Base-by-base conservation (phyloP, 2,329 filamentous ascomycete species). In the Calonectria naviculata region DNA sequence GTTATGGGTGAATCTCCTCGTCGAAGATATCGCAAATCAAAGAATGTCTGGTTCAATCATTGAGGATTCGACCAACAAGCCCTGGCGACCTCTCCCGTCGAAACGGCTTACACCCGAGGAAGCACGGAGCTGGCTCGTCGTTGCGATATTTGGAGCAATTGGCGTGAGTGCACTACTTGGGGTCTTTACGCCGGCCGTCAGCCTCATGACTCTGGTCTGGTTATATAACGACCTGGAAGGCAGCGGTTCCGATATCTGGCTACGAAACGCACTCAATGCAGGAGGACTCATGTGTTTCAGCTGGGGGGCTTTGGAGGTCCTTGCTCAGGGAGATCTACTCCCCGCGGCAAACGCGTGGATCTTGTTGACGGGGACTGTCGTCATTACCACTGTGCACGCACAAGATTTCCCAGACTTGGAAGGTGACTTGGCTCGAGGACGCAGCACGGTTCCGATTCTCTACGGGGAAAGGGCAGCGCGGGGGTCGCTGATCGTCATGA, bases 211-310 rank as follows among this genome's bases (percentile, higher is more conserved):
- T 1, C 44, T 81, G 5, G 47, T 79, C 24, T 81, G 79, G 78
- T 69, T 79, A 71, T 81, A 81, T 68, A 81, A 81, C 58, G 79
- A 81, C 31, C 74, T 81, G 1, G 76, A 78, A 21, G 79, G 78
- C 26, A 74, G 74, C 36, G 73, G 76, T 44, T 72, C 70, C 8
- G 67, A 72, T 29, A 44, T 61, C 38, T 72, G 71, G 73, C 71
- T 77, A 56, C 76, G 80, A 3, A 81, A 80, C 56, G 54, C 66
- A 5, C 71, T 81, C 41, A 81, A 80, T 62, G 79, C 76, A 5
- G 76, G 65, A 6, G 80, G 78, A 0, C 69, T 80, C 8, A 74
- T 78, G 68, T 78, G 77, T 54, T 81, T 80, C 68, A 75, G 78
- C 61, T 78, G 79, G 68, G 79, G 80, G 1, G 74, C 78, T 6